Evolutionary conservation across 805 yeast species (phyloP), one percentile per base, ranked within the genome.

Genomic region (Candida easanensis): DNA sequence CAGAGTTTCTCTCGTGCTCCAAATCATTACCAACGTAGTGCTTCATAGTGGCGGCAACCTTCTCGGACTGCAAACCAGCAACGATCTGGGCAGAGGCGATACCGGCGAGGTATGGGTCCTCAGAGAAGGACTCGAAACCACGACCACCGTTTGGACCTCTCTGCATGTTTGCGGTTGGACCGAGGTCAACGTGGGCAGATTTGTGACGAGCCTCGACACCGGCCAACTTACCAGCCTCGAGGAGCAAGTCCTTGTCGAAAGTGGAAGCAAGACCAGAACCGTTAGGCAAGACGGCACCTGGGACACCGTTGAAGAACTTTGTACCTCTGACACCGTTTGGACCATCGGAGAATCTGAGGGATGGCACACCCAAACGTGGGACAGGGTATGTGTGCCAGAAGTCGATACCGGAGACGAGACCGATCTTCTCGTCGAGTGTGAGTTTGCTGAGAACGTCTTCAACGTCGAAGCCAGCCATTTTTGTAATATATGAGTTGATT

Each of bases 241-340:
- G 43, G 25, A 79, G 61, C 46, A 80, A 61, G 4, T 70, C 73
- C 54, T 71, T 69, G 60, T 80, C 71, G 61, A 74, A 79, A 18
- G 83, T 74, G 3, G 84, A 61, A 2, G 78, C 84, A 56, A 80
- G 56, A 4, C 70, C 83, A 9, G 84, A 77, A 23, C 84, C 84
- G 54, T 55, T 51, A 6, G 84, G 82, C 51, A 80, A 69, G 48
- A 82, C 77, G 46, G 78, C 80, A 33, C 82, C 68, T 7, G 80
- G 79, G 19, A 68, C 65, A 31, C 76, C 68, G 47, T 72, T 64
- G 54, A 77, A 74, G 53, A 77, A 77, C 33, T 63, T 69, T 17
- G 80, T 76, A 20, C 84, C 84, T 49, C 84, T 66, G 36, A 78
- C 68, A 49, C 85, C 85, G 53, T 80, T 80, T 37, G 85, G 85